Base-by-base conservation (phyloP, 345 rosid genomes). In the Turnera subulata region DNA sequence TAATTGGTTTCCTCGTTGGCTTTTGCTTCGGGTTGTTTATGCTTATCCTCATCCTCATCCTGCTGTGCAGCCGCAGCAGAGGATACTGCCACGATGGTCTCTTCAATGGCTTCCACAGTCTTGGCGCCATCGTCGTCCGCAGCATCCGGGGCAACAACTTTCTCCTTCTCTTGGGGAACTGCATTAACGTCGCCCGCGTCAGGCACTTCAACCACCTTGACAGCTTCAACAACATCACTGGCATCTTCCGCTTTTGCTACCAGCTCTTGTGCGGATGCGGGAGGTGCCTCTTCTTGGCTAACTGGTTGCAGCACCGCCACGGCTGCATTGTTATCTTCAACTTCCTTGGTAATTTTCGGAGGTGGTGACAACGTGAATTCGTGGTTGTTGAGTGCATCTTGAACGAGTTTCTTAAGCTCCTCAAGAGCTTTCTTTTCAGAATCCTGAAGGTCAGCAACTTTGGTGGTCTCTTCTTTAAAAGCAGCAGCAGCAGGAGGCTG, bases 401-500 rank as follows among this genome's bases (percentile, higher is more conserved):
- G 67, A 21, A 75, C 70, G 4, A 67, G 47, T 22, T 53, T 51
- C 59, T 71, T 70, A 20, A 74, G 33, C 35, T 74, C 72, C 22
- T 53, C 50, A 26, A 74, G 44, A 0, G 72, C 69, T 59, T 62
- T 74, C 72, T 62, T 70, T 38, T 74, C 75, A 18, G 26, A 38
- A 24, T 61, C 72, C 0, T 48, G 45, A 58, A 74, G 75, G 53
- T 74, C 69, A 55, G 69, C 25, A 48, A 66, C 56, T 48, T 52
- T 65, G 10, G 59, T 65, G 46, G 59, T 74, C 55, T 74, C 75
- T 44, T 69, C 75, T 60, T 69, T 35, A 9, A 65, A 65, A 62
- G 61, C 52, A 67, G 15, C 56, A 42, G 16, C 3, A 25, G 11
- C 25, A 21, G 61, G 57, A 46, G 58, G 39, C 12, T 69, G 67